A percentile compares a stretch with the other conserved stretches of the same genome.
phyloP scores from a whole-genome alignment of 768 basidiomycete species.

The Auricularia sp. region DNA sequence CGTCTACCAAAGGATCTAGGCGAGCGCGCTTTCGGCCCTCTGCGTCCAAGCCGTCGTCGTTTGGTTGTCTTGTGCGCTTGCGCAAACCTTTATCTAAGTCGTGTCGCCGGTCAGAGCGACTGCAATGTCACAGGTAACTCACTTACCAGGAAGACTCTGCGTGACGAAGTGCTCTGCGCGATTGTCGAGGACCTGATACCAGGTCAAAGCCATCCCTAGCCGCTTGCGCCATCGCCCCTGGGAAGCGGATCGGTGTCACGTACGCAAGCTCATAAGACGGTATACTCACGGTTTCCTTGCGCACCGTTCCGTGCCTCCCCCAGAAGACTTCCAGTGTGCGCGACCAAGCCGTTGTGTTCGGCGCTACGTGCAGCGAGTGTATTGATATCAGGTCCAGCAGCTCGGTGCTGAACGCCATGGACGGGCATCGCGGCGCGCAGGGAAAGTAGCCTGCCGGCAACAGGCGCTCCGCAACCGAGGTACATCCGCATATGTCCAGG shows the following conservation, averaged over 20 bases:
- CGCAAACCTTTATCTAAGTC: no score
- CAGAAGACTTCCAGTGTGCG: background rate
- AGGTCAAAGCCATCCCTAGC: background rate
- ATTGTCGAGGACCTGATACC: background rate
- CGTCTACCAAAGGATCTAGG: no score
- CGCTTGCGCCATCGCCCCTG: background rate
- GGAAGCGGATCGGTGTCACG: background rate
- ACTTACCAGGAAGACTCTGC: no score
- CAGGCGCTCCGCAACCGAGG: background rate
- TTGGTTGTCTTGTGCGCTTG: no score
- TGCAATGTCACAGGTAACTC: no score
- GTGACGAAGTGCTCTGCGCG: background rate
- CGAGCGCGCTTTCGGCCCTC: no score
- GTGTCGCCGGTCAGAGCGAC: no score
- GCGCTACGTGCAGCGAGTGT: background rate
- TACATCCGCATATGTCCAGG: background rate
- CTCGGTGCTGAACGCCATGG: slow-evolving; percentile 1
- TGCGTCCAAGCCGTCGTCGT: no score
- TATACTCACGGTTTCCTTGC: no score
- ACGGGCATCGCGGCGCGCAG: slow-evolving; percentile 1
- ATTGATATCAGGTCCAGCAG: background rate
- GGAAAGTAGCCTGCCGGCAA: background rate
- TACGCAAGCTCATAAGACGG: no score
- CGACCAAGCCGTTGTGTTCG: slow-evolving; percentile 1
- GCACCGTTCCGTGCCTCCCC: background rate